Conservation (phyloP, 2,329 filamentous ascomycete genomes). For the Alternaria ventricosa region DNA sequence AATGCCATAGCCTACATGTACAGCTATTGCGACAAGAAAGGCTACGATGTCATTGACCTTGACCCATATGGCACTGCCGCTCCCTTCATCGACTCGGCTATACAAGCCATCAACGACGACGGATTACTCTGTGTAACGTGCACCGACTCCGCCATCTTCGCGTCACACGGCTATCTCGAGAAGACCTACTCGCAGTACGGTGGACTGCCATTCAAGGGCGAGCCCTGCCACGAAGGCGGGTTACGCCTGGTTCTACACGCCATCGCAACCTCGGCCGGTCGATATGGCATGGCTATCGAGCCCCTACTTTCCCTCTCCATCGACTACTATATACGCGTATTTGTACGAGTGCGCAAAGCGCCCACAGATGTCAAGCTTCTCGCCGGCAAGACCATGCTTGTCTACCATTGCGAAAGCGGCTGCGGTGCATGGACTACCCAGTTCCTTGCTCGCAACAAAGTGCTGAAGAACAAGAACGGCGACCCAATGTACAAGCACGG, state of each 20-base stretch:
- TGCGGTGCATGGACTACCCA: constrained; percentile 94
- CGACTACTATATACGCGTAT: constrained; percentile 92
- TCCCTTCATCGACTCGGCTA: constrained; percentile 87
- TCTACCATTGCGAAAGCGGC: constrained; percentile 88
- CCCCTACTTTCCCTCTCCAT: constrained; percentile 92
- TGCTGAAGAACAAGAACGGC: constrained; percentile 71
- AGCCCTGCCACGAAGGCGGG: constrained; percentile 86
- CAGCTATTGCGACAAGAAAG: constrained; percentile 63
- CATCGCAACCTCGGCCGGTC: constrained; percentile 78
- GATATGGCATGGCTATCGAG: constrained; percentile 87
- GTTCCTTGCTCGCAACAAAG: constrained; percentile 72
- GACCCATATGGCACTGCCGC: constrained; percentile 95
- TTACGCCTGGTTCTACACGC: constrained; percentile 84
- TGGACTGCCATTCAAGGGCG: constrained; percentile 83
- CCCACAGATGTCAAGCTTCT: constrained; percentile 88
- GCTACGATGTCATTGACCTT: constrained; percentile 92
- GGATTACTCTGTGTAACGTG: constrained; percentile 94
- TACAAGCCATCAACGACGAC: constrained; percentile 86
- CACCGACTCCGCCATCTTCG: constrained; percentile 94
- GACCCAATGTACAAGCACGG: constrained; percentile 76
- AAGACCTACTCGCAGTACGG: constrained; percentile 96
- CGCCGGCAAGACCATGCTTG: constrained; percentile 88
- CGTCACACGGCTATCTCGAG: constrained; percentile 90
- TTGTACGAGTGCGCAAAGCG: constrained; percentile 80
- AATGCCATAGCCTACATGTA: constrained; percentile 96